Evolutionary conservation across 1,284 basidiomycete species (phyloP).

Genomic region (Leccinum pachyderme): DNA sequence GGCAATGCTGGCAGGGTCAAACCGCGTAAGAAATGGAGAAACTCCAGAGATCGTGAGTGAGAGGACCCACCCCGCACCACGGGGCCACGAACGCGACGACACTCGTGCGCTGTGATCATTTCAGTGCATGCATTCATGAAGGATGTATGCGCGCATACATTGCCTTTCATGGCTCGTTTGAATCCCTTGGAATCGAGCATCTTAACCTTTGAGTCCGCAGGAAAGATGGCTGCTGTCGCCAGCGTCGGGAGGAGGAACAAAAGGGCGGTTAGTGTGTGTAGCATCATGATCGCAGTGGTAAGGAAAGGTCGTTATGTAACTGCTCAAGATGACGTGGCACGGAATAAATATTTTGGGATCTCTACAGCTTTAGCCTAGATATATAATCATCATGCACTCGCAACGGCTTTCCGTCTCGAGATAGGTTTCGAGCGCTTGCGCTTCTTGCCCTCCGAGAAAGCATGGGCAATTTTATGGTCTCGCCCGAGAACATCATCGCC

Average conservation of each 20-base stretch:
- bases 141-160: constrained; percentile 54
- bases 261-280: constrained; percentile 17
- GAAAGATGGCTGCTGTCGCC: constrained; percentile 74
- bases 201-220: constrained; percentile 67
- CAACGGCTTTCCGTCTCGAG: constrained; percentile 52
- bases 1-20: constrained; percentile 64
- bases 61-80: constrained; percentile 76
- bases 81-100: constrained; percentile 89
- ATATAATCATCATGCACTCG: constrained; percentile 12
- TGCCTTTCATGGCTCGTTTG: constrained; percentile 70
- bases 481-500: constrained; percentile 91
- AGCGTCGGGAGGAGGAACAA: constrained; percentile 44
- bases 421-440: constrained; percentile 73
- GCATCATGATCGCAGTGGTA: constrained; percentile 22
- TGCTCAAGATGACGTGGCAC: constrained; percentile 20
- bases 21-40: not conserved
- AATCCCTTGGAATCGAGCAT: constrained; percentile 74
- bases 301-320: not conserved
- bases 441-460: constrained; percentile 86
- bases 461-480: constrained; percentile 82
- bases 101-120: constrained; percentile 49
- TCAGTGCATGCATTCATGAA: constrained; percentile 4
- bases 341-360: not conserved
- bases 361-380: not conserved
- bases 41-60: not conserved